These are phyloP conservation scores for Maudiozyma pseudohumilis DNA, from an alignment of 805 yeast species.

Conservation along the genomic window DNA sequence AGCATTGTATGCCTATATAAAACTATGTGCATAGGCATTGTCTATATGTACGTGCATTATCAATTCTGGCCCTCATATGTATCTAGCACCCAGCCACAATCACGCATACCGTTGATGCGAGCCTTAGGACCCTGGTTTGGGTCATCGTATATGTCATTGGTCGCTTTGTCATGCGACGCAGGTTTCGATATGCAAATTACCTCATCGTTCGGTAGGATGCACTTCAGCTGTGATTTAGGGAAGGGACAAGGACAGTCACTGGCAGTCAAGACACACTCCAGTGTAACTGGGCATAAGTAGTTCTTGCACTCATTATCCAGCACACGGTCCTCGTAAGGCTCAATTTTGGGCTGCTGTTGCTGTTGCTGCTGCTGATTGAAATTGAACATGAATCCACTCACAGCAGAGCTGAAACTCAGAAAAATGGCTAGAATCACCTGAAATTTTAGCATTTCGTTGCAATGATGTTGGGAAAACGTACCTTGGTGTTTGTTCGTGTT, in stretches of 20 bases:
- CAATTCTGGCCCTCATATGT: slow-evolving; percentile 49
- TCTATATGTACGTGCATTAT: not conserved
- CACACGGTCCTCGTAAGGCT: slow-evolving; percentile 29
- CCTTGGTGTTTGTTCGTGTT: too few relatives aligned
- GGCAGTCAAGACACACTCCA: slow-evolving; percentile 60
- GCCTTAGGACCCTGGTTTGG: slow-evolving; percentile 39
- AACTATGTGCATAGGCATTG: not conserved
- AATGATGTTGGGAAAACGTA: too few relatives aligned
- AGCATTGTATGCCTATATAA: too few relatives aligned
- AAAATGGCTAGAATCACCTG: not conserved
- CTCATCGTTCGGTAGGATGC: slow-evolving; percentile 55
- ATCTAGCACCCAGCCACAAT: slow-evolving; percentile 76
- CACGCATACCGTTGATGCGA: slow-evolving; percentile 46
- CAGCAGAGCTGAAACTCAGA: too few relatives aligned
- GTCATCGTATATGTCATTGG: slow-evolving; percentile 33
- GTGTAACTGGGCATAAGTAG: slow-evolving; percentile 77
- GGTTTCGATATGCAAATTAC: slow-evolving; percentile 82
- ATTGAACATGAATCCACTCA: slow-evolving; percentile 29
- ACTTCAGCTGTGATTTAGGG: slow-evolving; percentile 75
- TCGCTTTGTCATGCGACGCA: slow-evolving; percentile 35
- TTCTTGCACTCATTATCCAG: slow-evolving; percentile 41
- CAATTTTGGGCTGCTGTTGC: slow-evolving; percentile 29
- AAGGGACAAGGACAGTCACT: slow-evolving; percentile 84
- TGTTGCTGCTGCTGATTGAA: slow-evolving; percentile 34
- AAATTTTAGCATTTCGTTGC: too few relatives aligned